Evolutionary conservation across 148 eudicot genomes (phyloP).

Genomic region (Mesembryanthemum crystallinum): DNA sequence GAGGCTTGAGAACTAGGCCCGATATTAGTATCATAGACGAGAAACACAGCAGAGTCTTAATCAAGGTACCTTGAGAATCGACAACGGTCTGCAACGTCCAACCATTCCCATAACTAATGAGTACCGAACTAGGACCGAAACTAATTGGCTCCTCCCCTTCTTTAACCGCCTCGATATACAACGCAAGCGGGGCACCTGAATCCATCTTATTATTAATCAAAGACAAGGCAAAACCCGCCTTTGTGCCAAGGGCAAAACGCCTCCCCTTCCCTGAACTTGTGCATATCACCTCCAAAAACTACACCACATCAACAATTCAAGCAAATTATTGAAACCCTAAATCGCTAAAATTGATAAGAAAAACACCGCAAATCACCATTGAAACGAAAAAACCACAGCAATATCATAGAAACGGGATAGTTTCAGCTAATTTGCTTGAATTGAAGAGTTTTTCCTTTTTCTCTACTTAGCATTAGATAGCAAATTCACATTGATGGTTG

Average conservation of each 20-base stretch:
- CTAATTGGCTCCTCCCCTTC: slow-evolving; percentile 68
- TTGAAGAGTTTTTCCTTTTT: too few relatives aligned
- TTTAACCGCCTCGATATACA: slow-evolving; percentile 75
- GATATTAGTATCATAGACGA: not conserved
- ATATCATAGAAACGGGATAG: not conserved
- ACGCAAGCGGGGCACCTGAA: slow-evolving; percentile 33
- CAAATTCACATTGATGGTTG: not conserved
- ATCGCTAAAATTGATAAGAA: not conserved
- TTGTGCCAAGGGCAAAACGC: slow-evolving; percentile 72
- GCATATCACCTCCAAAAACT: slow-evolving; percentile 80
- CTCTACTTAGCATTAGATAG: not conserved
- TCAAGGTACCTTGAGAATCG: slow-evolving; percentile 42
- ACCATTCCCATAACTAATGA: slow-evolving; percentile 54
- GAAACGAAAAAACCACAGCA: not conserved
- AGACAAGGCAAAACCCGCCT: slow-evolving; percentile 67
- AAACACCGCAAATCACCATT: not conserved
- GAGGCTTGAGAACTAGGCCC: not conserved
- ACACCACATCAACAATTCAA: slow-evolving; percentile 17
- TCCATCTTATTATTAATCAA: slow-evolving; percentile 64
- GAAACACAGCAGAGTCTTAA: not conserved
- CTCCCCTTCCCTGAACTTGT: slow-evolving; percentile 50
- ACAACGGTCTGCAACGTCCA: slow-evolving; percentile 80
- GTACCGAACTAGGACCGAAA: slow-evolving; percentile 72
- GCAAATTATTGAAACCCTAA: not conserved
- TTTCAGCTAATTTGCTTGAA: too few relatives aligned